Percentiles rank a stretch among this genome's conserved stretches.
Evolutionary conservation across 2,329 filamentous ascomycete species (phyloP).

Genomic region (Bisporella sp.): DNA sequence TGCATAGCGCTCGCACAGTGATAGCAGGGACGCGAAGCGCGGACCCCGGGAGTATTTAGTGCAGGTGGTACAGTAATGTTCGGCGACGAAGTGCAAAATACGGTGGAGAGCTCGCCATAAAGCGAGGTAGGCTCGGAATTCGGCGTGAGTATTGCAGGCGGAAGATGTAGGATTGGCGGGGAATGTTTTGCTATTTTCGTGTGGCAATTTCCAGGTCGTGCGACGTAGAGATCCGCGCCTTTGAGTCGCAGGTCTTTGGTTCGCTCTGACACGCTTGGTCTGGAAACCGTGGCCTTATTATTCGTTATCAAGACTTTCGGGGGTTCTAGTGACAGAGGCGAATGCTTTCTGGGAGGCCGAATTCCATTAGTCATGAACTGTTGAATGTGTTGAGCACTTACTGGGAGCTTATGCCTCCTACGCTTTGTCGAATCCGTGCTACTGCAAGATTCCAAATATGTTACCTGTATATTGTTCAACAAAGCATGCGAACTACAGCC

Average conservation of each 20-base stretch:
- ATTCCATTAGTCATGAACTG: conserved; percentile 10
- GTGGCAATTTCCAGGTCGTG: conserved; percentile 30
- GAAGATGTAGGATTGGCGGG: neutral
- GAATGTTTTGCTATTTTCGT: conserved; percentile 1
- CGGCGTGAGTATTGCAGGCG: neutral
- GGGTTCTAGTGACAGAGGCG: conserved; percentile 1
- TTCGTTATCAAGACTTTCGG: conserved; percentile 16
- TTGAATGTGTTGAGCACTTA: conserved; percentile 1
- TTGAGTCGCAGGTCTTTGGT: conserved; percentile 39
- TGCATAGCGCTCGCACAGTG: conserved; percentile 45
- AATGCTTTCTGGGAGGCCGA: no score
- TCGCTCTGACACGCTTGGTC: conserved; percentile 28
- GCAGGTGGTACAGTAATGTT: neutral
- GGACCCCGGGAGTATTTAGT: conserved; percentile 8
- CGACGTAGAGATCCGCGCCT: conserved; percentile 45
- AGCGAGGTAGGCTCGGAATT: conserved; percentile 29
- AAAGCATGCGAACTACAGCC: conserved; percentile 8
- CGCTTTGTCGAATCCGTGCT: neutral
- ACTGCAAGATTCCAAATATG: conserved; percentile 1
- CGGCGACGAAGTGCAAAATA: conserved; percentile 12
- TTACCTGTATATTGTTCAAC: neutral
- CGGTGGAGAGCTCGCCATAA: conserved; percentile 37
- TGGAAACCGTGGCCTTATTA: conserved; percentile 12
- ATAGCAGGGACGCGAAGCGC: conserved; percentile 41
- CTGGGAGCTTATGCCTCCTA: no score